These are phyloP conservation scores for Ceratonia siliqua DNA, from an alignment of 306 rosid genomes.

Conservation along the genomic window DNA sequence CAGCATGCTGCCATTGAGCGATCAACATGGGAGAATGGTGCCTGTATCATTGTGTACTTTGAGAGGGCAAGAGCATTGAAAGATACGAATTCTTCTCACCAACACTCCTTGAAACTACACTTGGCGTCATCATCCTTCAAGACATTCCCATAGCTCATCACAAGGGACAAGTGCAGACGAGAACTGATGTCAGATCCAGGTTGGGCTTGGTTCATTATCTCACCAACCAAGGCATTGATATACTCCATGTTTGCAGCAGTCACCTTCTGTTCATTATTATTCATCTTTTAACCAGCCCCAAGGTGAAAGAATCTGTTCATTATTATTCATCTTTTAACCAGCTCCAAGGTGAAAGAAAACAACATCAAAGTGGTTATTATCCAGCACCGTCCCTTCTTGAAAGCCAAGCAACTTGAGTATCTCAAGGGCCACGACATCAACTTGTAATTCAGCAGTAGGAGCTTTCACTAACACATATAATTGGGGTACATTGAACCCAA, in stretches of 20 bases:
- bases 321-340: constrained; percentile 45
- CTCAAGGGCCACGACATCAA: constrained; percentile 45
- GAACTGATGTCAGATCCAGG: constrained; percentile 68
- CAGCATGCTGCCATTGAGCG: constrained; percentile 87
- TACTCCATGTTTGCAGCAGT: constrained; percentile 49
- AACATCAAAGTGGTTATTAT: constrained; percentile 61
- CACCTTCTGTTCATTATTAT: constrained; percentile 39
- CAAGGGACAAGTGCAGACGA: constrained; percentile 79
- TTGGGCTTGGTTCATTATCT: constrained; percentile 46
- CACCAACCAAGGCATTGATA: constrained; percentile 73
- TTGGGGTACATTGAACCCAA: constrained; percentile 59
- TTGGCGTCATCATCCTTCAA: constrained; percentile 43
- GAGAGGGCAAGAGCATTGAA: constrained; percentile 66
- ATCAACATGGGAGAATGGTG: constrained; percentile 77
- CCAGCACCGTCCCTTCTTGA: constrained; percentile 63
- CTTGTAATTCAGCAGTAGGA: constrained; percentile 26
- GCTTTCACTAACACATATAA: constrained; percentile 45
- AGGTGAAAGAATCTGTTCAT: constrained; percentile 63
- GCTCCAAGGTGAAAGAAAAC: constrained; percentile 78
- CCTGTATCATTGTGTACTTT: constrained; percentile 76
- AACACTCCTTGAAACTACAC: constrained; percentile 41
- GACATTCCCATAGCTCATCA: constrained; percentile 76
- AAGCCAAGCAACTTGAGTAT: constrained; percentile 80
- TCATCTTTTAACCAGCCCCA: constrained; percentile 58
- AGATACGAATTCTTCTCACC: constrained; percentile 50